A percentile compares a stretch with the other conserved stretches of the same genome.
These are phyloP conservation scores for Adenanthera pavonina DNA, from an alignment of 306 rosid genomes.

Conservation along the genomic window DNA sequence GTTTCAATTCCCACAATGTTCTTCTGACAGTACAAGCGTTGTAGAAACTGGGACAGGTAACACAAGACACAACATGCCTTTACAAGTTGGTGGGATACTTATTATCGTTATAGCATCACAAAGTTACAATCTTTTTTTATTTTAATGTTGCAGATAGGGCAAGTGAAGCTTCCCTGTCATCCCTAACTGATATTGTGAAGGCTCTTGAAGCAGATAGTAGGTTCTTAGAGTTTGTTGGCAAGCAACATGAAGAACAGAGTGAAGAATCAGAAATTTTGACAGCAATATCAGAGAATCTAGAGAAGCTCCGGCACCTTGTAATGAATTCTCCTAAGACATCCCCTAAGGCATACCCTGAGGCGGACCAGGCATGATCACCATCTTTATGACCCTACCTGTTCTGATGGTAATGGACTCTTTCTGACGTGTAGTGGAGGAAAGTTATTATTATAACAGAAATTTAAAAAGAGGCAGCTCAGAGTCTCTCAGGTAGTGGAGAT, in stretches of 20 bases:
- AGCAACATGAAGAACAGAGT: constrained; percentile 46
- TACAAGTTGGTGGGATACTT: not conserved
- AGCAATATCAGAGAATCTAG: constrained; percentile 54
- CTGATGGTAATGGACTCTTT: constrained; percentile 16
- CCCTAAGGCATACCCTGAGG: not conserved
- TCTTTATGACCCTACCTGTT: constrained; percentile 8
- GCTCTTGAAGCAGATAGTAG: constrained; percentile 60
- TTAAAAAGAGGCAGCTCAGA: constrained; percentile 18
- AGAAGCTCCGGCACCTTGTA: constrained; percentile 55
- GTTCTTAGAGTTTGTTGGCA: constrained; percentile 49
- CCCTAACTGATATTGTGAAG: constrained; percentile 56
- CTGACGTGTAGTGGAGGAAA: constrained; percentile 11
- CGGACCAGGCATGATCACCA: constrained; percentile 22
- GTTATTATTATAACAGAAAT: constrained; percentile 23
- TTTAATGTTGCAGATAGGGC: constrained; percentile 50
- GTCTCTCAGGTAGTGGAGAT: constrained; percentile 32
- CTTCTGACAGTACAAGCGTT: constrained; percentile 38
- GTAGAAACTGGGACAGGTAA: constrained; percentile 61
- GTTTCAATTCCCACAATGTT: constrained; percentile 35
- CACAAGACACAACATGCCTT: not conserved
- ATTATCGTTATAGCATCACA: not conserved
- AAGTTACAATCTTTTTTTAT: constrained; percentile 6
- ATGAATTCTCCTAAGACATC: constrained; percentile 7
- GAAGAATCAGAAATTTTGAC: constrained; percentile 60
- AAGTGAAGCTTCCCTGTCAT: constrained; percentile 42